These are phyloP conservation scores for Botrytis byssoidea DNA, from an alignment of 2,329 filamentous ascomycete species.

Conservation along the genomic window DNA sequence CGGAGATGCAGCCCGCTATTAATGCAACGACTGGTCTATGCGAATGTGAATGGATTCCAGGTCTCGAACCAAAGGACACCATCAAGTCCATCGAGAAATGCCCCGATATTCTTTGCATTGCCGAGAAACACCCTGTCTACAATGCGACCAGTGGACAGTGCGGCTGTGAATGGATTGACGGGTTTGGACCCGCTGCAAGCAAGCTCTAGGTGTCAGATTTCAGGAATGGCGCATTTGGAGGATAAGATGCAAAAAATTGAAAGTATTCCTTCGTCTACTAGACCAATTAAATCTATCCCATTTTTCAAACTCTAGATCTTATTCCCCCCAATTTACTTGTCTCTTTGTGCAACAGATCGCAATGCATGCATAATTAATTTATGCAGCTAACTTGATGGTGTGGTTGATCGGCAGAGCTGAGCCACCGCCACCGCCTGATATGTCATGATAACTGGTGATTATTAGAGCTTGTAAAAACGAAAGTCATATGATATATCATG, in stretches of 20 bases:
- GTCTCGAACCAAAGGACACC: slow-evolving; percentile 2
- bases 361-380: not conserved
- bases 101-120: slow-evolving; percentile 8
- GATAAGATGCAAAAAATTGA: not conserved
- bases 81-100: not conserved
- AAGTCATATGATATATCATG: not conserved
- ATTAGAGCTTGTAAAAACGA: not conserved
- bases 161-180: slow-evolving; percentile 22
- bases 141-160: slow-evolving; percentile 18
- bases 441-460: not conserved
- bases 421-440: not conserved
- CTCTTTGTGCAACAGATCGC: not conserved
- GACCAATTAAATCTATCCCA: not conserved
- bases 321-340: not conserved
- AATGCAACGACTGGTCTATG: slow-evolving; percentile 21
- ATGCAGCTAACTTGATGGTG: slow-evolving; percentile 2
- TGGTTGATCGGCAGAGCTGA: not conserved
- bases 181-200: slow-evolving; percentile 17
- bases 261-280: not conserved
- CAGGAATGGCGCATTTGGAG: not conserved
- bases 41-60: slow-evolving; percentile 22
- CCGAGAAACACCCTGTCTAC: slow-evolving; percentile 21
- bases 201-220: not conserved
- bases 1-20: slow-evolving; percentile 20
- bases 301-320: not conserved